A percentile compares a stretch with the other conserved stretches of the same genome.
Conservation (phyloP, 2,329 filamentous ascomycete species). For the Colletotrichum scovillei region DNA sequence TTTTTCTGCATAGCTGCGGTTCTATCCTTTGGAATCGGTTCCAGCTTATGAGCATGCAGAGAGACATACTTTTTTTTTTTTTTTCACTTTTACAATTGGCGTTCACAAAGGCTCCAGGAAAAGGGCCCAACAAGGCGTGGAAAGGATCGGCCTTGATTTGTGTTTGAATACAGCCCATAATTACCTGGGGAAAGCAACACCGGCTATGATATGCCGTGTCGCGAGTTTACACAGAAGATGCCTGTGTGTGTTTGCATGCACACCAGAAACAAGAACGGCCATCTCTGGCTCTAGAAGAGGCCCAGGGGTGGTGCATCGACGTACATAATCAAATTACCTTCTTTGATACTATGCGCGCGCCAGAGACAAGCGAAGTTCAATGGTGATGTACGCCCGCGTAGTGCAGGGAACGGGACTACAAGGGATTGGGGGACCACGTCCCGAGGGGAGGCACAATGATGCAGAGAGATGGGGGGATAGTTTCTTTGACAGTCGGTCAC, state of each 20-base stretch:
- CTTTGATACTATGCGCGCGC: slow-evolving; percentile 1
- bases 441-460: not conserved
- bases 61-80: not conserved
- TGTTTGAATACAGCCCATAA: slow-evolving; percentile 4
- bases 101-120: slow-evolving; percentile 22
- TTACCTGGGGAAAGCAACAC: not conserved
- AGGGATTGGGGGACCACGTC: not conserved
- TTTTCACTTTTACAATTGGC: slow-evolving; percentile 3
- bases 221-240: not conserved
- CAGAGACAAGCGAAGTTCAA: not conserved
- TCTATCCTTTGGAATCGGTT: slow-evolving; percentile 19
- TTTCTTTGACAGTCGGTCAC: not conserved
- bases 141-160: not conserved
- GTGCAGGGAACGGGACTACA: not conserved
- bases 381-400: not conserved
- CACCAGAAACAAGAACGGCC: not conserved
- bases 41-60: not conserved
- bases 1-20: slow-evolving; percentile 32
- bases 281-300: not conserved
- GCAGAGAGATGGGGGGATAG: not conserved
- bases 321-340: slow-evolving; percentile 26
- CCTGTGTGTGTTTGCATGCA: not conserved
- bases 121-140: not conserved
- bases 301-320: not conserved
- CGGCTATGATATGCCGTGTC: not conserved